Conservation (phyloP, 805 yeast species). For the Wickerhamomyces rabaulensis region DNA sequence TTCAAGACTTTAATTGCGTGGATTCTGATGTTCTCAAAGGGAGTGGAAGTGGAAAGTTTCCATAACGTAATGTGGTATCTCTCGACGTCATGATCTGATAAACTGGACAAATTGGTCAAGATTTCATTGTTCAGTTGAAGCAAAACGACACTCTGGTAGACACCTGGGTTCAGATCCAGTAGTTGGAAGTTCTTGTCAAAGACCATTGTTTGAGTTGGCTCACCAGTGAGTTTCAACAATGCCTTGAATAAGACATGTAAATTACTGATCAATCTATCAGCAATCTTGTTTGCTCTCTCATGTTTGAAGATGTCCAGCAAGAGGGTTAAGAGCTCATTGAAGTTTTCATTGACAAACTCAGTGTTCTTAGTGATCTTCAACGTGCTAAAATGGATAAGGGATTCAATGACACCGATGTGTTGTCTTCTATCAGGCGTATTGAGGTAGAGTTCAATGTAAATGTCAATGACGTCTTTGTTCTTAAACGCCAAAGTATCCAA, state of each 20-base stretch:
- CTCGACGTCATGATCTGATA: slow-evolving; percentile 21
- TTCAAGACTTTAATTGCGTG: slow-evolving; percentile 33
- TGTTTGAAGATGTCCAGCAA: slow-evolving; percentile 25
- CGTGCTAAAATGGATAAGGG: slow-evolving; percentile 30
- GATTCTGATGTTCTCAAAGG: slow-evolving; percentile 36
- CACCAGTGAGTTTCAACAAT: slow-evolving; percentile 25
- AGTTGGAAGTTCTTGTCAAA: slow-evolving; percentile 18
- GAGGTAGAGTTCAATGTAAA: slow-evolving; percentile 19
- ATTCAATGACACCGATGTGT: slow-evolving; percentile 30
- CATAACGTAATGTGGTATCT: slow-evolving; percentile 26
- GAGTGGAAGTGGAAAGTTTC: slow-evolving; percentile 32
- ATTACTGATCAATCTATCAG: slow-evolving; percentile 16
- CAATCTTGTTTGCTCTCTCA: slow-evolving; percentile 18
- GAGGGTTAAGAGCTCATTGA: slow-evolving; percentile 21
- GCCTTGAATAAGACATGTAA: slow-evolving; percentile 20
- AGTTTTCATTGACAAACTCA: slow-evolving; percentile 22
- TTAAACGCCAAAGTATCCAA: slow-evolving; percentile 17
- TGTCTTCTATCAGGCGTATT: slow-evolving; percentile 21
- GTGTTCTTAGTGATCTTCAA: slow-evolving; percentile 23
- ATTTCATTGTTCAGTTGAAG: slow-evolving; percentile 25
- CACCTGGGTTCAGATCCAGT: slow-evolving; percentile 7
- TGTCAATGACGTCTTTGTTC: slow-evolving; percentile 16
- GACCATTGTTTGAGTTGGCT: slow-evolving; percentile 28
- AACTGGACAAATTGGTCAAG: slow-evolving; percentile 20
- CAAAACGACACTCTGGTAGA: slow-evolving; percentile 7